A percentile compares a stretch with the other conserved stretches of the same genome.
These are phyloP conservation scores for Fusarium dlaminii DNA, from an alignment of 2,329 filamentous ascomycete genomes.

Conservation along the genomic window DNA sequence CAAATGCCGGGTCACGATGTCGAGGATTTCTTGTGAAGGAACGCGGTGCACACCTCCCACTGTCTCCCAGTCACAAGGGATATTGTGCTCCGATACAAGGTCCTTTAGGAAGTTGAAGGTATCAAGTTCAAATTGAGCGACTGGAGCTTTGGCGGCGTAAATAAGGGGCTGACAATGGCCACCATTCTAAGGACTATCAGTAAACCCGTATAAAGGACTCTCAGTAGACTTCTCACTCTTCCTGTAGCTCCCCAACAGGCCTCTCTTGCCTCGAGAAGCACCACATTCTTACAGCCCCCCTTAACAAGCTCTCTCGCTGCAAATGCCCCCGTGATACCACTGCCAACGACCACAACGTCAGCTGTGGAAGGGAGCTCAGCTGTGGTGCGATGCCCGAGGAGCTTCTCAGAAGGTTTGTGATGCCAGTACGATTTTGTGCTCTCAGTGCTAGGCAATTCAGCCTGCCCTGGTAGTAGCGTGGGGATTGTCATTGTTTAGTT, in stretches of 20 bases:
- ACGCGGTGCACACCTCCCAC: conserved; percentile 72
- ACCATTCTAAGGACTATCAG: conserved; percentile 61
- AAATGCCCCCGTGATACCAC: conserved; percentile 79
- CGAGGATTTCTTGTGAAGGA: conserved; percentile 65
- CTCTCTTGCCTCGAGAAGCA: conserved; percentile 82
- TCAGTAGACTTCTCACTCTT: conserved; percentile 60
- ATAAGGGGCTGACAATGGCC: conserved; percentile 80
- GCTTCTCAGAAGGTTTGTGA: conserved; percentile 68
- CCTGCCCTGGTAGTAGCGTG: conserved; percentile 49
- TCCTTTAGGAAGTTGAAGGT: conserved; percentile 70
- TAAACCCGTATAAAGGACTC: neutral
- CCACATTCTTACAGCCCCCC: conserved; percentile 60
- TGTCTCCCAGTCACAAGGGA: conserved; percentile 76
- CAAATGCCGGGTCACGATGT: conserved; percentile 61
- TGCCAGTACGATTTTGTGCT: conserved; percentile 80
- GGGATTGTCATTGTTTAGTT: conserved; percentile 45
- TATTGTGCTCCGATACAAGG: conserved; percentile 64
- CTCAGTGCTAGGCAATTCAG: conserved; percentile 67
- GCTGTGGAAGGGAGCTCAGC: conserved; percentile 67
- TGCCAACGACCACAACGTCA: conserved; percentile 78
- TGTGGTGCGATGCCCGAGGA: conserved; percentile 76
- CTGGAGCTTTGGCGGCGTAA: conserved; percentile 67
- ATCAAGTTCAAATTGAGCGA: conserved; percentile 76
- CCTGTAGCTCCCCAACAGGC: conserved; percentile 86
- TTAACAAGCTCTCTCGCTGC: conserved; percentile 71